Percentiles rank a stretch among this genome's conserved stretches.
Conservation (phyloP, 176 grass and related monocot genomes). For the Microstegium vimineum region DNA sequence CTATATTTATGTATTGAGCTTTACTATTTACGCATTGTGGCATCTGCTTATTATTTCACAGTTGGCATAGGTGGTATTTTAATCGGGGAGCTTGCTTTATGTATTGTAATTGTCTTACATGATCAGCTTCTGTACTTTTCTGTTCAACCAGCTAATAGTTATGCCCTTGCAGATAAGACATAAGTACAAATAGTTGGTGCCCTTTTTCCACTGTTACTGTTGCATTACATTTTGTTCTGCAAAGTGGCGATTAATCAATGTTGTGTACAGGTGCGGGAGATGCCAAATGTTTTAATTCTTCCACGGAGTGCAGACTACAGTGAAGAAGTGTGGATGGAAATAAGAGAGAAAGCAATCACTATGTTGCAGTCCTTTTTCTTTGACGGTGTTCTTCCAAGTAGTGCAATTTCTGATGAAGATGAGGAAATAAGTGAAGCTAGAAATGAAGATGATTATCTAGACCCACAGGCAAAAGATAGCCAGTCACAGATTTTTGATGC, state of each 20-base stretch:
- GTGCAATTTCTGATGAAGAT: slow-evolving; percentile 82
- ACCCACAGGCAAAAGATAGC: slow-evolving; percentile 49
- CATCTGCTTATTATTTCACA: background rate
- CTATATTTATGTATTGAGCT: background rate
- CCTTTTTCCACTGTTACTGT: background rate
- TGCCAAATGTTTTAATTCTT: slow-evolving; percentile 98
- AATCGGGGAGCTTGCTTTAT: background rate
- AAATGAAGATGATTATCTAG: slow-evolving; percentile 61
- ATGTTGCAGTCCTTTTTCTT: slow-evolving; percentile 92
- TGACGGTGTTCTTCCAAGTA: slow-evolving; percentile 81
- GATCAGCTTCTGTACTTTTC: background rate
- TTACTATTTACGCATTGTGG: background rate
- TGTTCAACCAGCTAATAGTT: background rate
- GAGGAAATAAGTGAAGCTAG: slow-evolving; percentile 69
- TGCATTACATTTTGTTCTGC: background rate
- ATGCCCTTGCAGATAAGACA: background rate
- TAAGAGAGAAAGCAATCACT: slow-evolving; percentile 87
- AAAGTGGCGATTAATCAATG: background rate
- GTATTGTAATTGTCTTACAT: background rate
- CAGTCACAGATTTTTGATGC: slow-evolving; percentile 39
- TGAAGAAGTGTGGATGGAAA: slow-evolving; percentile 99
- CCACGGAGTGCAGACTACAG: slow-evolving; percentile 94
- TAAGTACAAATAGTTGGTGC: background rate
- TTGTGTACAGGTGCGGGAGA: slow-evolving; percentile 78
- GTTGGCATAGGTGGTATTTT: background rate